Conservation (phyloP, 78 protist species). For the Cavenderia fasciculata region DNA sequence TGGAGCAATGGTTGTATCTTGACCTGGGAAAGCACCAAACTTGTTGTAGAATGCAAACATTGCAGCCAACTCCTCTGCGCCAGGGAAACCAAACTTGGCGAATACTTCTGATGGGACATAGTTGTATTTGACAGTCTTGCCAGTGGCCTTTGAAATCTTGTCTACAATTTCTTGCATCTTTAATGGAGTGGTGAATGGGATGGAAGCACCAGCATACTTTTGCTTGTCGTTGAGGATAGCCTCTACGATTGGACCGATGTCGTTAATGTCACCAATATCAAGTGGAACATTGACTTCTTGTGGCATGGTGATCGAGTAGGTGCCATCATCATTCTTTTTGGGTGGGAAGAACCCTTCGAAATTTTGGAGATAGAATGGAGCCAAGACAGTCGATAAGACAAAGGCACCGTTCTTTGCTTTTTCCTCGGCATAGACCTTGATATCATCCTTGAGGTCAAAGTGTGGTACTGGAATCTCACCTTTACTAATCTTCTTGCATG, state of each 20-base stretch:
- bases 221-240: not conserved
- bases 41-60: conserved; percentile 2
- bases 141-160: not conserved
- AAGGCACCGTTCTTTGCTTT: not conserved
- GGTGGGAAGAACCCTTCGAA: not conserved
- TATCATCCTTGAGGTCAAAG: not conserved
- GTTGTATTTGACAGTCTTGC: not conserved
- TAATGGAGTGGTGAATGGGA: not conserved
- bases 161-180: conserved; percentile 14
- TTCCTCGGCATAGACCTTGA: conserved; percentile 4
- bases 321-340: not conserved
- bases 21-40: not conserved
- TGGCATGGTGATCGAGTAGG: not conserved
- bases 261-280: conserved; percentile 5
- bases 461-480: conserved; percentile 26
- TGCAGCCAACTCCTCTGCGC: conserved; percentile 9
- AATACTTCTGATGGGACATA: not conserved
- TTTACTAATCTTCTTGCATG: not conserved
- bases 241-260: not conserved
- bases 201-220: not conserved
- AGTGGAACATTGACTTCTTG: not conserved
- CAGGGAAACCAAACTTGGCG: not conserved
- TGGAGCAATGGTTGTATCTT: not conserved
- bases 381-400: conserved; percentile 1
- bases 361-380: conserved; percentile 13